Percentiles rank a stretch among this genome's conserved stretches.
Conservation (phyloP, 2,329 filamentous ascomycete genomes). For the Salinomyces thailandicus region DNA sequence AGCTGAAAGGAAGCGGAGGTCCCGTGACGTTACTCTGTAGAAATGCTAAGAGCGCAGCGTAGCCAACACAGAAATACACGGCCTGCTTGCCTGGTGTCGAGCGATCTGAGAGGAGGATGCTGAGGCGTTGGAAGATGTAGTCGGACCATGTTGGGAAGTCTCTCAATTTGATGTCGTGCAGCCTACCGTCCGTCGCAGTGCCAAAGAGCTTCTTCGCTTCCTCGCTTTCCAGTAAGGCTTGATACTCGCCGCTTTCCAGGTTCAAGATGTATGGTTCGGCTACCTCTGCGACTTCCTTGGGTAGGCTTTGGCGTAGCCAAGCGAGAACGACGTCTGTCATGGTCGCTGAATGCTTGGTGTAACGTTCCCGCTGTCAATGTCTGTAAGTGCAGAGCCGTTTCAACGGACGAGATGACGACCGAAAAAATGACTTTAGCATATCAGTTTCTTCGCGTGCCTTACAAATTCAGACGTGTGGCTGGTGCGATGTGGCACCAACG, state of each 20-base stretch:
- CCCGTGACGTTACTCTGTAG: constrained; percentile 82
- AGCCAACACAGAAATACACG: constrained; percentile 46
- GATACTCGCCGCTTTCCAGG: constrained; percentile 35
- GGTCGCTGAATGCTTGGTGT: neutral
- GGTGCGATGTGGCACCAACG: neutral
- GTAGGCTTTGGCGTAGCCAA: constrained; percentile 32
- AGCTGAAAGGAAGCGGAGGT: constrained; percentile 57
- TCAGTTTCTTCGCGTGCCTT: neutral
- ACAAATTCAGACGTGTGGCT: constrained; percentile 1
- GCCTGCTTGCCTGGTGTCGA: constrained; percentile 31
- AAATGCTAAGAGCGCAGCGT: constrained; percentile 66
- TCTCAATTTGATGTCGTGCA: constrained; percentile 21
- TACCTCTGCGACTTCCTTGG: constrained; percentile 31
- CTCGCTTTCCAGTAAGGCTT: constrained; percentile 28
- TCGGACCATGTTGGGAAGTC: constrained; percentile 35
- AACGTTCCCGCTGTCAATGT: neutral
- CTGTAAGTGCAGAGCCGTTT: neutral
- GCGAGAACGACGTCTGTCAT: constrained; percentile 35
- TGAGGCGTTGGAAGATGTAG: constrained; percentile 35
- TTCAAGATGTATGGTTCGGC: constrained; percentile 29
- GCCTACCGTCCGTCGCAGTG: constrained; percentile 25
- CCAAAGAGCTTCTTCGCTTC: constrained; percentile 34
- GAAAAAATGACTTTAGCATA: neutral
- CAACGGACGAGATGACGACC: neutral
- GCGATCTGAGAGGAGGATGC: constrained; percentile 28